A percentile compares a stretch with the other conserved stretches of the same genome.
These are phyloP conservation scores for Xylariaceae sp. DNA, from an alignment of 2,329 filamentous ascomycete species.

Conservation along the genomic window DNA sequence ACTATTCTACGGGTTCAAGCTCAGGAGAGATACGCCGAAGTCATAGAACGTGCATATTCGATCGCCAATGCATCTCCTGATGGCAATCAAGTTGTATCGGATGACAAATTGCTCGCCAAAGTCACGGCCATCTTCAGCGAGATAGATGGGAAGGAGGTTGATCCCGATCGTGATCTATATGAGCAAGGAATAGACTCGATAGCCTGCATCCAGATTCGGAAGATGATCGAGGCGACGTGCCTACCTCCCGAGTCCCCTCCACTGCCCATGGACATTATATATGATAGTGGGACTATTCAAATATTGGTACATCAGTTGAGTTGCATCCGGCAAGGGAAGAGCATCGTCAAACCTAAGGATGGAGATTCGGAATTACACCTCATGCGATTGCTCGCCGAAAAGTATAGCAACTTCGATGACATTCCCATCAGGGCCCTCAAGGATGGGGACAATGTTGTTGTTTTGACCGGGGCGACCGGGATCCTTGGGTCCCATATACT, in stretches of 20 bases:
- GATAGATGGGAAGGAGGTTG: slow-evolving; percentile 23
- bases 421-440: background rate
- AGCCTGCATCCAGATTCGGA: slow-evolving; percentile 48
- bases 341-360: background rate
- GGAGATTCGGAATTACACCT: slow-evolving; percentile 13
- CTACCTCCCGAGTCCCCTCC: slow-evolving; percentile 4
- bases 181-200: slow-evolving; percentile 58
- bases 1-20: slow-evolving; percentile 49
- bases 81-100: slow-evolving; percentile 15
- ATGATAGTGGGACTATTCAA: slow-evolving; percentile 53
- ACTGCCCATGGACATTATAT: slow-evolving; percentile 54
- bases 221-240: slow-evolving; percentile 23
- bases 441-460: slow-evolving; percentile 12
- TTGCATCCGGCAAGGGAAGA: background rate
- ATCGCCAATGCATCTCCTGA: slow-evolving; percentile 2
- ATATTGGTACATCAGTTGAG: slow-evolving; percentile 20
- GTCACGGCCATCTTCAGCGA: slow-evolving; percentile 30
- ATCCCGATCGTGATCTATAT: slow-evolving; percentile 48
- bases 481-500: slow-evolving; percentile 46
- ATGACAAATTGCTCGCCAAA: slow-evolving; percentile 30
- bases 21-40: slow-evolving; percentile 41
- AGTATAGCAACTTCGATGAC: slow-evolving; percentile 19
- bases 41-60: slow-evolving; percentile 44
- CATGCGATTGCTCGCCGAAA: slow-evolving; percentile 24
- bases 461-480: slow-evolving; percentile 25